phyloP scores from a whole-genome alignment of 2,329 filamentous ascomycete genomes.

The Colletotrichum filicis region DNA sequence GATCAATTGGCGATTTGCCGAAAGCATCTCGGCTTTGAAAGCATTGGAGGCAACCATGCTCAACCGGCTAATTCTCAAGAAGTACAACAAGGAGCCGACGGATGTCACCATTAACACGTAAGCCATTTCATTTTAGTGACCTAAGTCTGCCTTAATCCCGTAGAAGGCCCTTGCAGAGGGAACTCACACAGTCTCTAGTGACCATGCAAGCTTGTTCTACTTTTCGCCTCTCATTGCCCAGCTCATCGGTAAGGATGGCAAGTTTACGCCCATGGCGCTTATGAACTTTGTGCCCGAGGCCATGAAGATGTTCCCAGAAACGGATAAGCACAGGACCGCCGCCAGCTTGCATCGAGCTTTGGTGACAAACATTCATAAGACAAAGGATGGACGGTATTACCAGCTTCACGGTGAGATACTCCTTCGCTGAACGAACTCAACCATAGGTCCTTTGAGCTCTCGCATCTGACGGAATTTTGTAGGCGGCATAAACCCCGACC shows the following conservation, averaged over 20 bases:
- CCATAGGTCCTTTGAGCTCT: too few relatives aligned
- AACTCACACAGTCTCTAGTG: conserved; percentile 14
- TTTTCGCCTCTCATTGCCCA: conserved; percentile 25
- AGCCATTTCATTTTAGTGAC: not conserved
- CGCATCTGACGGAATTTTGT: too few relatives aligned
- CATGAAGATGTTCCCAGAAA: conserved; percentile 29
- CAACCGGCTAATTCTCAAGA: conserved; percentile 54
- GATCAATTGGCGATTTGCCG: conserved; percentile 67
- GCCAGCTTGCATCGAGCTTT: conserved; percentile 22
- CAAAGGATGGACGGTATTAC: conserved; percentile 38
- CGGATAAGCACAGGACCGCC: conserved; percentile 18
- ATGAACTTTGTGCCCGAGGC: conserved; percentile 20
- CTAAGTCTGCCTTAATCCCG: not conserved
- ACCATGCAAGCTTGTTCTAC: conserved; percentile 32
- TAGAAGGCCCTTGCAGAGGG: not conserved
- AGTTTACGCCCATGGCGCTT: conserved; percentile 25
- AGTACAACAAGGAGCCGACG: conserved; percentile 53
- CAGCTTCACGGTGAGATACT: conserved; percentile 36
- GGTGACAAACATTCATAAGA: conserved; percentile 42
- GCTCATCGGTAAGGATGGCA: conserved; percentile 21
- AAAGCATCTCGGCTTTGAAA: conserved; percentile 61
- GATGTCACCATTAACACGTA: conserved; percentile 59
- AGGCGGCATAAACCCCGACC: conserved; percentile 36
- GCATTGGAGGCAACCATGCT: conserved; percentile 59
- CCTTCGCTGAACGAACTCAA: too few relatives aligned